A percentile compares a stretch with the other conserved stretches of the same genome.
phyloP scores from a whole-genome alignment of 768 basidiomycete genomes.

The Pholiota conissans region DNA sequence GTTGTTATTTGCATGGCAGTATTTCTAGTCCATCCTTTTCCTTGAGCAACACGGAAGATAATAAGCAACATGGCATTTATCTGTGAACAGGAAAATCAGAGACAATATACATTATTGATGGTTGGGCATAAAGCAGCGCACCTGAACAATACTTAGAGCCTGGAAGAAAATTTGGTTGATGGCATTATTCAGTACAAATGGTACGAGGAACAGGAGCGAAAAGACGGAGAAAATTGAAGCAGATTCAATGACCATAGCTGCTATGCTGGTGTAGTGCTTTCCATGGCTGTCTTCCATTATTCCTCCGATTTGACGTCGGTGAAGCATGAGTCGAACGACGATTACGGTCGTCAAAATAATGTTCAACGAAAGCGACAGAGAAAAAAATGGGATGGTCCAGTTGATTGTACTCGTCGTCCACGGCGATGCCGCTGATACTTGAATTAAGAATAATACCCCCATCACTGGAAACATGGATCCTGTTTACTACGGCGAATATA shows the following conservation, averaged over 20 bases:
- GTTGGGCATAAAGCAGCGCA: neutral
- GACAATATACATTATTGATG: neutral
- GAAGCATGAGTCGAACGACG: conserved; percentile 20
- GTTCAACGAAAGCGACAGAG: conserved; percentile 25
- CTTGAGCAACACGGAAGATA: neutral
- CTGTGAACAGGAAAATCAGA: neutral
- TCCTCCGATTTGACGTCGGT: conserved; percentile 13
- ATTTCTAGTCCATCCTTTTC: neutral
- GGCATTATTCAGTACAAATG: neutral
- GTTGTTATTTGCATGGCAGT: neutral
- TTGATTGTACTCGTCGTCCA: conserved; percentile 16
- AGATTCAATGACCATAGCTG: conserved; percentile 34
- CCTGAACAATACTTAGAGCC: neutral
- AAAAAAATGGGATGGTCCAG: conserved; percentile 27
- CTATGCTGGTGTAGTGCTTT: conserved; percentile 22
- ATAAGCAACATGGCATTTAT: neutral
- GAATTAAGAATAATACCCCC: conserved; percentile 7
- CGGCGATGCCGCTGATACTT: conserved; percentile 11
- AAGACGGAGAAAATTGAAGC: conserved; percentile 15
- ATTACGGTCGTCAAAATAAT: conserved; percentile 29
- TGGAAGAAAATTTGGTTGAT: neutral
- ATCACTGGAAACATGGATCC: too few species aligned
- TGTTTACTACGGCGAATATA: too few species aligned
- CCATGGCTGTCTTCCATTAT: conserved; percentile 8
- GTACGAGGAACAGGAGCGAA: conserved; percentile 7